phyloP scores from a whole-genome alignment of 1,139 yeast species.

The Candida frijolesensis region DNA sequence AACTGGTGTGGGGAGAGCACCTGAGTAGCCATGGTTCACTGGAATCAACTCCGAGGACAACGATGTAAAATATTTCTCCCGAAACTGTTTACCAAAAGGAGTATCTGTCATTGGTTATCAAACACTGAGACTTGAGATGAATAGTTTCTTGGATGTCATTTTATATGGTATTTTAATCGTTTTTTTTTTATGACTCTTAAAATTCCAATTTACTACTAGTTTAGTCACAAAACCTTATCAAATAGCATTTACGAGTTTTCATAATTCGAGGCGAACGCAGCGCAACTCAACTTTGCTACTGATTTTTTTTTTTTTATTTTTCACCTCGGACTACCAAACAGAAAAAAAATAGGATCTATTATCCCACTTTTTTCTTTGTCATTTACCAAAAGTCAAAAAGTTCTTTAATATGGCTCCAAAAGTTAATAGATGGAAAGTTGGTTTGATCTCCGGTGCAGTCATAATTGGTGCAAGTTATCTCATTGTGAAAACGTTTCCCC shows the following conservation, averaged over 20 bases:
- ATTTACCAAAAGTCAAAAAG: background rate
- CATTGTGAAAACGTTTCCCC: constrained; percentile 55
- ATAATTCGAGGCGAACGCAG: too few species aligned
- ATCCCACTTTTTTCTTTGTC: constrained; percentile 6
- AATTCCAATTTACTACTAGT: too few species aligned
- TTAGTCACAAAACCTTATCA: too few species aligned
- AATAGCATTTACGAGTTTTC: too few species aligned
- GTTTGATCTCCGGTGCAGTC: constrained; percentile 41
- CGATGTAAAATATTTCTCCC: background rate
- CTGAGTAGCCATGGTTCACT: constrained; percentile 1
- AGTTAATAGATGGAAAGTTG: constrained; percentile 13
- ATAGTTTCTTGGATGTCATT: too few species aligned
- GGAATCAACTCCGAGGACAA: background rate
- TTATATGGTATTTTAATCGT: too few species aligned
- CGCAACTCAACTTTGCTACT: too few species aligned
- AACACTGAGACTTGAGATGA: background rate
- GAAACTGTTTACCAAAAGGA: constrained; percentile 4
- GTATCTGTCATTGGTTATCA: background rate
- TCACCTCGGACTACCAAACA: too few species aligned
- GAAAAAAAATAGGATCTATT: too few species aligned
- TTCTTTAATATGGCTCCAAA: background rate
- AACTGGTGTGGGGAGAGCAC: background rate
- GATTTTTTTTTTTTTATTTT: too few species aligned
- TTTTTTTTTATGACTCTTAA: too few species aligned
- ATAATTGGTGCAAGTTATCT: constrained; percentile 48